phyloP scores from a whole-genome alignment of 257 asterid species.

The Solanum sejunctum region DNA sequence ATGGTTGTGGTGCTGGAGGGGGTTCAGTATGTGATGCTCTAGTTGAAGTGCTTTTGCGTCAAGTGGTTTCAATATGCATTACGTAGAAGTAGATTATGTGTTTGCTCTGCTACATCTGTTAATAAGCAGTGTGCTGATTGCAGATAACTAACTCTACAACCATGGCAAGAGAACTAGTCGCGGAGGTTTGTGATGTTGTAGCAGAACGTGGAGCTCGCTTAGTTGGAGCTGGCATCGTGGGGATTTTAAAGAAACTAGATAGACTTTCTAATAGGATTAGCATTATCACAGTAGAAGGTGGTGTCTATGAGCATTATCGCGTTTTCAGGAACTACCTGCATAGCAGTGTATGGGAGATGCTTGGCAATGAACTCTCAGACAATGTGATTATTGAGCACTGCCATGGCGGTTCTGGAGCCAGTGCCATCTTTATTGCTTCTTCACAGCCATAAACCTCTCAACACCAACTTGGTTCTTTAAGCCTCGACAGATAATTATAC shows the following conservation, averaged over 20 bases:
- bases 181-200: conserved; percentile 65
- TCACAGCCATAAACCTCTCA: conserved; percentile 30
- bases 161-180: conserved; percentile 42
- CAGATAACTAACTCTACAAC: conserved; percentile 47
- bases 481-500: background rate
- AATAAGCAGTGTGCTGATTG: background rate
- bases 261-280: conserved; percentile 43
- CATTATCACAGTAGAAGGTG: conserved; percentile 53
- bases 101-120: background rate
- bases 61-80: background rate
- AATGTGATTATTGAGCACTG: conserved; percentile 55
- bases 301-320: conserved; percentile 63
- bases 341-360: conserved; percentile 80
- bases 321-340: conserved; percentile 61
- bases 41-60: background rate
- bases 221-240: conserved; percentile 70
- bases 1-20: background rate
- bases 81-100: background rate
- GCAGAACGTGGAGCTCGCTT: conserved; percentile 82
- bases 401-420: conserved; percentile 76
- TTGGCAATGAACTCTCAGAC: conserved; percentile 53
- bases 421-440: conserved; percentile 64
- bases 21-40: background rate
- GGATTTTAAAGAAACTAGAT: conserved; percentile 51
- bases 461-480: background rate